phyloP scores from a whole-genome alignment of 1,284 basidiomycete genomes.

The Fistulinella staudtii region DNA sequence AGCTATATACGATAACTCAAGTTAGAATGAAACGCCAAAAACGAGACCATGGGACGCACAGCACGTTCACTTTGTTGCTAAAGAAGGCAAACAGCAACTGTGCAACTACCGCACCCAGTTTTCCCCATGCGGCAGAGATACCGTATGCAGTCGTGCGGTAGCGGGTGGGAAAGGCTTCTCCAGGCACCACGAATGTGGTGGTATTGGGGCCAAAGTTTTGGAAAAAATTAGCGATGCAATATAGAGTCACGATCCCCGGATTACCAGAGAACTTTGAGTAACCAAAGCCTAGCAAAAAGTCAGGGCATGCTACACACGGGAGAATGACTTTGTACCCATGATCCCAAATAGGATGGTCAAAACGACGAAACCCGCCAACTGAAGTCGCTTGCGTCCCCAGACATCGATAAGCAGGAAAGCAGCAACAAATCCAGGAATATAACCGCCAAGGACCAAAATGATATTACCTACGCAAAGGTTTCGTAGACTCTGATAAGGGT shows the following conservation, averaged over 20 bases:
- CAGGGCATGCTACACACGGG: not conserved
- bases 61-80: not conserved
- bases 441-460: slow-evolving; percentile 46
- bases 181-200: slow-evolving; percentile 67
- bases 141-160: slow-evolving; percentile 67
- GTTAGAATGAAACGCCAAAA: not conserved
- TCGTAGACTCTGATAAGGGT: slow-evolving; percentile 21
- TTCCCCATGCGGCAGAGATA: slow-evolving; percentile 63
- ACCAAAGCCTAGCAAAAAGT: slow-evolving; percentile 39
- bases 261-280: slow-evolving; percentile 48
- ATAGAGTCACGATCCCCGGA: slow-evolving; percentile 52
- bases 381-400: slow-evolving; percentile 49
- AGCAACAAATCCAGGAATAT: slow-evolving; percentile 47
- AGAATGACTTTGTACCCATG: slow-evolving; percentile 35
- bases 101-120: slow-evolving; percentile 64
- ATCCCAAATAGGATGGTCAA: slow-evolving; percentile 49
- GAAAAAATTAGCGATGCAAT: slow-evolving; percentile 54
- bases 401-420: slow-evolving; percentile 46
- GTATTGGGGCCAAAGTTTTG: slow-evolving; percentile 64
- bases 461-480: slow-evolving; percentile 36
- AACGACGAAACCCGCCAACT: slow-evolving; percentile 55
- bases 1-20: not conserved
- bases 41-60: slow-evolving; percentile 6
- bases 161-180: slow-evolving; percentile 70
- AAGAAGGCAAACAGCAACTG: slow-evolving; percentile 30